A percentile compares a stretch with the other conserved stretches of the same genome.
Evolutionary conservation across 73 alveolate species (phyloP).

Genomic region (Breviolum minutum): DNA sequence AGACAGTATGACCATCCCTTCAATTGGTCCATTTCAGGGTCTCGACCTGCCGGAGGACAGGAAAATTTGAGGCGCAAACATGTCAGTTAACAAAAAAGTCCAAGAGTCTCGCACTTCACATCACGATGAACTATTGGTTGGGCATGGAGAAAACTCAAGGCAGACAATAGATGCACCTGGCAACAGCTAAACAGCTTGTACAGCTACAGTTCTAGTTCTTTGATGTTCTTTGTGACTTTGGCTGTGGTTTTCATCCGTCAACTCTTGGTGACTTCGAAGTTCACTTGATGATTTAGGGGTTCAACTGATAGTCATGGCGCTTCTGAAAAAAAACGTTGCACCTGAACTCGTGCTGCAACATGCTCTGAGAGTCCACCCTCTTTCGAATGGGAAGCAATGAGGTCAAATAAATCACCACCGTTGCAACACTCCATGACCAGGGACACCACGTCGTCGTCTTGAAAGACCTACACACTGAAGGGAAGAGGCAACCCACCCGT

Average conservation of each 20-base stretch:
- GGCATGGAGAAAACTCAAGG: constrained; percentile 25
- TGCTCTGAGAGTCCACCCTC: constrained; percentile 37
- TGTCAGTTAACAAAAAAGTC: background rate
- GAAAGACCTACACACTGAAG: constrained; percentile 15
- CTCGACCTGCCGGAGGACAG: too few relatives aligned
- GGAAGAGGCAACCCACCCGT: too few relatives aligned
- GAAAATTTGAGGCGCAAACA: too few relatives aligned
- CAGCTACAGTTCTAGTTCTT: background rate
- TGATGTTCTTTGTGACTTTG: too few relatives aligned
- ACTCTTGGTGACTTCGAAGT: too few relatives aligned
- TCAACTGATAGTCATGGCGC: too few relatives aligned
- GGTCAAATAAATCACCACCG: constrained; percentile 63
- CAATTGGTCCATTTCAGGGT: too few relatives aligned
- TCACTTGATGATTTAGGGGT: too few relatives aligned
- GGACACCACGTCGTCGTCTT: constrained; percentile 70
- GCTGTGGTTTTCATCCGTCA: too few relatives aligned
- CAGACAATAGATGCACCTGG: constrained; percentile 66
- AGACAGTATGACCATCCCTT: too few relatives aligned
- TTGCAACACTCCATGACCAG: constrained; percentile 88
- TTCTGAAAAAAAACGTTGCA: too few relatives aligned
- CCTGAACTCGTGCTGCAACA: constrained; percentile 17
- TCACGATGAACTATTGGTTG: constrained; percentile 63
- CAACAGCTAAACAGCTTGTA: background rate
- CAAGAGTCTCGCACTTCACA: constrained; percentile 49
- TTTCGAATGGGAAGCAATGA: constrained; percentile 6